Evolutionary conservation across 2,329 filamentous ascomycete genomes (phyloP), one percentile per base, ranked within the genome.

Genomic region (Exserohilum turcica): DNA sequence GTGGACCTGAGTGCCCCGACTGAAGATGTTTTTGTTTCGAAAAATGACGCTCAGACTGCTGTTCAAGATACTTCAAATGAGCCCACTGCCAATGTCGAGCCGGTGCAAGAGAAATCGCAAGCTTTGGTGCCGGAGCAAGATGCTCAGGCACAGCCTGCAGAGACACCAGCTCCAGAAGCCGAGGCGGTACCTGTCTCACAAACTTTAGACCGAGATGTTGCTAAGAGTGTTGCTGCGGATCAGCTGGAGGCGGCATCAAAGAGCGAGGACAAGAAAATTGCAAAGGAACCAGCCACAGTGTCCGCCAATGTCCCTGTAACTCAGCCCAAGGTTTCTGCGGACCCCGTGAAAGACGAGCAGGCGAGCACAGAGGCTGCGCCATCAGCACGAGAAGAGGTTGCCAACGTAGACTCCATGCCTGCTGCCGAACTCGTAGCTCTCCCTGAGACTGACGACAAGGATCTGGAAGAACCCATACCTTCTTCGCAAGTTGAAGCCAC

Each of bases 221-320:
- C 21, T 24, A 7, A 24, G 21, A 24, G 21, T 24, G 21, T 24
- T 24, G 21, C 21, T 24, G 21, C 19, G 35, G 16, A 21, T 5
- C 35, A 37, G 8, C 16, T 6, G 9, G 16, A 37, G 35, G 21
- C 4, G 21, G 21, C n/a, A n/a, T n/a, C n/a, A n/a, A n/a, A n/a
- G n/a, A n/a, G 4, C 21, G 21, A 24, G 21, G 21, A 24, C 21
- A 24, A 24, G 21, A 24, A 24, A 24, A 7, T 24, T 7, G 38
- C 52, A 2, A 56, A n/a, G n/a, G n/a, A 62, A 35, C 58, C 55
- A 16, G 48, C 37, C 16, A 62, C 53, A 9, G 36, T 54, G 18
- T 19, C 29, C 6, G 35, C 15, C 31, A 61, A 61, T 42, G 52
- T 57, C 13, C 10, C 38, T 9, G 24, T 29, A 6, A 10, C 39